These are phyloP conservation scores for Orobanche coerulescens DNA, from an alignment of 257 asterid species.

Conservation along the genomic window DNA sequence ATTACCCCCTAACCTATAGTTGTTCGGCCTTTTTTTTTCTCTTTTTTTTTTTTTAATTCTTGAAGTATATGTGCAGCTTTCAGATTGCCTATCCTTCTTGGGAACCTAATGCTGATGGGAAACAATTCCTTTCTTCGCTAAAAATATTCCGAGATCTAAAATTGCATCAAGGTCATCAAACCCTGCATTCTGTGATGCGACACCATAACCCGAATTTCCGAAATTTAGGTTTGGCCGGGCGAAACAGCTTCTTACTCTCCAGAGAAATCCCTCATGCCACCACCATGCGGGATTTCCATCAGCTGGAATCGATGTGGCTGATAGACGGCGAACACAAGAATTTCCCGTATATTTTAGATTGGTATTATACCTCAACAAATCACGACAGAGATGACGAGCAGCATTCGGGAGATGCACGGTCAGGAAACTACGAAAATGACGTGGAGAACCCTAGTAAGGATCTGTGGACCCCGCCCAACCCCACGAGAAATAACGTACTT, in stretches of 20 bases:
- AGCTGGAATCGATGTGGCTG: conserved; percentile 56
- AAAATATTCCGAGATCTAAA: conserved; percentile 65
- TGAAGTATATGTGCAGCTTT: conserved; percentile 53
- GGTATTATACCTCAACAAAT: conserved; percentile 65
- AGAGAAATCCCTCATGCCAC: conserved; percentile 31
- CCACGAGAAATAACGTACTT: conserved; percentile 20
- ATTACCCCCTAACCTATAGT: neutral
- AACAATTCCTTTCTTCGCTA: conserved; percentile 57
- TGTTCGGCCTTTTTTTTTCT: no score
- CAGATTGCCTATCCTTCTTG: conserved; percentile 67
- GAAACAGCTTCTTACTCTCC: conserved; percentile 33
- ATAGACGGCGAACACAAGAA: conserved; percentile 49
- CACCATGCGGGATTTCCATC: conserved; percentile 31
- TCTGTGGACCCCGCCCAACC: conserved; percentile 36
- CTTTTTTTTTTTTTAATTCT: neutral
- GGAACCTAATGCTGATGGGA: conserved; percentile 72
- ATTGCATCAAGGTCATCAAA: conserved; percentile 41
- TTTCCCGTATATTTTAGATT: conserved; percentile 75
- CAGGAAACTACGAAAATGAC: conserved; percentile 22
- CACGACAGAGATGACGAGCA: conserved; percentile 30
- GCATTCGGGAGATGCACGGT: conserved; percentile 22
- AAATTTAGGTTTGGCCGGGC: conserved; percentile 29
- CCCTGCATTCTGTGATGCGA: conserved; percentile 28
- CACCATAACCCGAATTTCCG: conserved; percentile 38
- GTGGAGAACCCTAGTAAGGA: conserved; percentile 29